These are phyloP conservation scores for Aspergillaceae sp. DNA, from an alignment of 2,329 filamentous ascomycete species.

Conservation along the genomic window DNA sequence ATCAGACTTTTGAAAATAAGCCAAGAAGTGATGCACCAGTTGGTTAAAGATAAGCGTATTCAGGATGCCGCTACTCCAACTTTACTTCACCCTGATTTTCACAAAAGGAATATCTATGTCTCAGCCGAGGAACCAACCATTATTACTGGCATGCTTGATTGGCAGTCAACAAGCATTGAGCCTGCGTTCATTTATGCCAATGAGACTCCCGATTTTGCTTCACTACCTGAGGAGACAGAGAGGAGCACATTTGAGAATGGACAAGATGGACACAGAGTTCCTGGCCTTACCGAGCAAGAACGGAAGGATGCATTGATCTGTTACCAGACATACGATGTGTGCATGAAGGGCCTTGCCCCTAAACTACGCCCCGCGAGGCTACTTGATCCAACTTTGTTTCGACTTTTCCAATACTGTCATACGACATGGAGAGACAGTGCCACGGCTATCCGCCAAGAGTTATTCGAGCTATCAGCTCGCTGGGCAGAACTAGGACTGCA, in stretches of 20 bases:
- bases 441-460: slow-evolving; percentile 20
- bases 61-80: slow-evolving; percentile 11
- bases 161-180: slow-evolving; percentile 24
- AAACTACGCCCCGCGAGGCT: slow-evolving; percentile 18
- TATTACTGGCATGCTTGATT: slow-evolving; percentile 27
- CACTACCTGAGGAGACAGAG: slow-evolving; percentile 7
- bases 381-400: slow-evolving; percentile 20
- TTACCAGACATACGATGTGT: slow-evolving; percentile 21
- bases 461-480: slow-evolving; percentile 20
- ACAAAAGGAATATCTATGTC: slow-evolving; percentile 11
- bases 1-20: slow-evolving; percentile 8
- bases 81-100: slow-evolving; percentile 23
- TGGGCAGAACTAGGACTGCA: slow-evolving; percentile 19
- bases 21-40: slow-evolving; percentile 13
- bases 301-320: slow-evolving; percentile 21
- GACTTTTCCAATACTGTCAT: slow-evolving; percentile 24
- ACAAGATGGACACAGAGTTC: slow-evolving; percentile 4
- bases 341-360: slow-evolving; percentile 14
- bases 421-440: slow-evolving; percentile 22
- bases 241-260: slow-evolving; percentile 8
- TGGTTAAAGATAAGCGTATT: slow-evolving; percentile 15
- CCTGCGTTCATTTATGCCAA: slow-evolving; percentile 24
- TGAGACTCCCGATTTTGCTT: slow-evolving; percentile 21
- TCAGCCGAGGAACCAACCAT: slow-evolving; percentile 15
- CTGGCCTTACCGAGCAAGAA: slow-evolving; percentile 4